phyloP scores from a whole-genome alignment of 257 asterid genomes.

The Asclepias syriaca region DNA sequence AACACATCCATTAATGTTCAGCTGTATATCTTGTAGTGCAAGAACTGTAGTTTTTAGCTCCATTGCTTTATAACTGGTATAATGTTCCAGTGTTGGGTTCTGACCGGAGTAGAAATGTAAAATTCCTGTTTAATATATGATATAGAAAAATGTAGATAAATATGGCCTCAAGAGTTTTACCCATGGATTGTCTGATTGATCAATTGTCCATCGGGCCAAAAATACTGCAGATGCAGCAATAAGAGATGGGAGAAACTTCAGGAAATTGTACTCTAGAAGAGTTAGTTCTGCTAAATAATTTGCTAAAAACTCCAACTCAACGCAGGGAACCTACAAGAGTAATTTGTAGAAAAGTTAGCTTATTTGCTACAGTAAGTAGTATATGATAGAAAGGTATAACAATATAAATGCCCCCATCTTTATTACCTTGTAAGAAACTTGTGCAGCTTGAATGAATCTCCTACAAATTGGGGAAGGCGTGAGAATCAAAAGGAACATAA shows the following conservation, averaged over 20 bases:
- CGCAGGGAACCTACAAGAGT: slow-evolving; percentile 75
- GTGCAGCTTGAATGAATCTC: slow-evolving; percentile 99
- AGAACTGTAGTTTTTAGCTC: slow-evolving; percentile 59
- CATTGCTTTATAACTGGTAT: slow-evolving; percentile 51
- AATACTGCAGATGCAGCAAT: slow-evolving; percentile 92
- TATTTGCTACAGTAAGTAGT: slow-evolving; percentile 1
- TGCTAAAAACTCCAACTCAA: slow-evolving; percentile 86
- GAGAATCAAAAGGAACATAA: slow-evolving; percentile 14
- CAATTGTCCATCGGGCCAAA: slow-evolving; percentile 95
- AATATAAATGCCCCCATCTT: slow-evolving; percentile 12
- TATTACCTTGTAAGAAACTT: slow-evolving; percentile 72
- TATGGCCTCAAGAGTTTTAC: slow-evolving; percentile 27
- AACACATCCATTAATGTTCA: slow-evolving; percentile 42
- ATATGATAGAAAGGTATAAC: slow-evolving; percentile 8
- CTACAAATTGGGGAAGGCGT: slow-evolving; percentile 31
- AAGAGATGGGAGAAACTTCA: slow-evolving; percentile 79
- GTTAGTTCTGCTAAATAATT: slow-evolving; percentile 88
- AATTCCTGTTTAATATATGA: slow-evolving; percentile 3
- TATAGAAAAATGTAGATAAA: neutral
- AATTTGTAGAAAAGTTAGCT: slow-evolving; percentile 13
- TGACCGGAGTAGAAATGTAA: slow-evolving; percentile 30
- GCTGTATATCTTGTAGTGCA: slow-evolving; percentile 64
- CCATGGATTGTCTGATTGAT: slow-evolving; percentile 96
- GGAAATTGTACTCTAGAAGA: slow-evolving; percentile 70
- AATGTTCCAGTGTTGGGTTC: slow-evolving; percentile 86